Percentiles rank a stretch among this genome's conserved stretches.
These are phyloP conservation scores for Ambrosiella xylebori DNA, from an alignment of 2,329 filamentous ascomycete species.

Conservation along the genomic window DNA sequence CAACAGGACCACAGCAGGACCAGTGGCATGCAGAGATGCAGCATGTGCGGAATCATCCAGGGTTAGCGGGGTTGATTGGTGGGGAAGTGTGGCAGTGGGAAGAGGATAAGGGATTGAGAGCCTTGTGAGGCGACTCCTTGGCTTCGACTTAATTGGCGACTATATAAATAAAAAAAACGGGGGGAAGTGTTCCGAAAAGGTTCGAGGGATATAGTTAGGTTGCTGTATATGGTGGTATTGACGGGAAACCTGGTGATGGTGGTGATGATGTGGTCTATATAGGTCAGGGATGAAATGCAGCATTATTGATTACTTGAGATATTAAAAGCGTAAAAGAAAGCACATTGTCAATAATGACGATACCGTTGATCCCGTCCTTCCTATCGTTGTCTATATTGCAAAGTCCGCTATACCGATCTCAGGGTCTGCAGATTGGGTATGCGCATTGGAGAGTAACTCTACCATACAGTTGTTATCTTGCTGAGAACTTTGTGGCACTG, in stretches of 20 bases:
- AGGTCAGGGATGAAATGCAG: not conserved
- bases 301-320: not conserved
- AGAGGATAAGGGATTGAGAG: not conserved
- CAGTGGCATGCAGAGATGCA: not conserved
- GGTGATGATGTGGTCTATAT: not conserved
- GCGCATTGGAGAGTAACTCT: too few relatives aligned
- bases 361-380: too few relatives aligned
- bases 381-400: too few relatives aligned
- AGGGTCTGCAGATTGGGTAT: too few relatives aligned
- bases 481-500: too few relatives aligned
- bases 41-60: not conserved
- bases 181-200: not conserved
- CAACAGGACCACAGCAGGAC: too few relatives aligned
- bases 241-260: not conserved
- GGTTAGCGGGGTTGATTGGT: not conserved
- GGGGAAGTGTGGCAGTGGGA: not conserved
- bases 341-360: too few relatives aligned
- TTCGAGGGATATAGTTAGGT: not conserved
- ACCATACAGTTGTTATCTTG: too few relatives aligned
- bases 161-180: not conserved
- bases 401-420: too few relatives aligned
- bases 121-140: not conserved
- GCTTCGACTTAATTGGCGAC: too few relatives aligned
- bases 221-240: not conserved
- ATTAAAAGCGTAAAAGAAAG: too few relatives aligned